Base-by-base conservation (phyloP, 1,139 yeast species). In the Pichia sp. region DNA sequence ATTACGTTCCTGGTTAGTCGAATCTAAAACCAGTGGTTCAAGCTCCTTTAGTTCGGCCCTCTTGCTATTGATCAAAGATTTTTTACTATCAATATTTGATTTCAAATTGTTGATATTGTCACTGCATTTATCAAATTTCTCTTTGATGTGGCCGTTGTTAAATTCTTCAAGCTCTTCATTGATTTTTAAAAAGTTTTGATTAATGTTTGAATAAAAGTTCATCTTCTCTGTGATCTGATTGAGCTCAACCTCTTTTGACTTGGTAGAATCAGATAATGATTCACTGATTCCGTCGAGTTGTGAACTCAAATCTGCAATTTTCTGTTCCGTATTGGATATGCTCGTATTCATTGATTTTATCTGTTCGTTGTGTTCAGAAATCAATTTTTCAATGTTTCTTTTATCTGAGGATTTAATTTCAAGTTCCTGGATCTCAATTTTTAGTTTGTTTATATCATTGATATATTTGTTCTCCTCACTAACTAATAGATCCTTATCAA, bases 391-490 rank as follows among this genome's bases (percentile, higher is more conserved):
- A 49, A 68, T 60, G 48, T 58, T 65, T 28, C 59, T 59, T 32
- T 56, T 64, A 45, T 79, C 80, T 38, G 72, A 59, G 16, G 76
- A 61, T 1, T 75, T 61, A 41, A 66, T 69, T 52, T 81, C 85
- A 42, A 81, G 62, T 46, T 75, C 74, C 52, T 79, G 75, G 8
- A 86, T 73, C 4, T 61, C 61, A 29, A 81, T 62, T 52, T 71
- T 72, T 48, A 73, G 72, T 53, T 83, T 88, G 50, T 81, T 79
- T 7, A 83, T 64, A 32, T 65, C 62, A 40, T 65, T 72, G 42
- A 82, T 79, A 32, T 81, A 55, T 27, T 68, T 66, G n/a, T 71
- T 67, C 29, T 75, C 53, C 40, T 75, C 80, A 40, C 68, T 69
- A 33, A 74, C 73, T 26, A 65, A 66, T 3, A 57, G 49, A 47